Base-by-base conservation (phyloP, 768 basidiomycete species). In the Amanita pallidorosea region DNA sequence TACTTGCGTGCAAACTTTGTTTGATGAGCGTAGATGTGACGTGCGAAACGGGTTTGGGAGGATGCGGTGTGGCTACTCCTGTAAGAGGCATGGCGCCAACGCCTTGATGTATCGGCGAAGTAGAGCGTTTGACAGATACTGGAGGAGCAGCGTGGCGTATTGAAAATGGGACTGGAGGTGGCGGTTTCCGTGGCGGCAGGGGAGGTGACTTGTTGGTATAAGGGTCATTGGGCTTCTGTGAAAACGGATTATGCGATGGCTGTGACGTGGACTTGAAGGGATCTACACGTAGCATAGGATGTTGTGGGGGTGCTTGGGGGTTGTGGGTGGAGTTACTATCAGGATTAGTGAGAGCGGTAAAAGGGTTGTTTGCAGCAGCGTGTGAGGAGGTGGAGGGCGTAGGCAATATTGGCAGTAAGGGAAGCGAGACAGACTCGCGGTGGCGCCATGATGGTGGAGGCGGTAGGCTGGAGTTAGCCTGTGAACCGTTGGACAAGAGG, bases 1-100 rank as follows among this genome's bases (percentile, higher is more conserved):
- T 85, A 52, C 77, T 80, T 5, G 88, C 88, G 47, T 84, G 80
- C 1, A 90, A 67, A 18, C 79, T 81, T 63, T 88, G 85, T 53
- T 76, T 75, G 67, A 86, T 86, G n/a, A 86, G 66, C 0, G 75
- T 72, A 9, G 79, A 83, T 20, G 79, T 80, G 25, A 78, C 64
- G 49, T 85, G 82, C 0, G 64, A 55, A 2, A 67, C 47, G 1
- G 68, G 70, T 57, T 73, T 74, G 40, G 69, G 66, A 9, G 69
- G 68, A 6, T 65, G 62, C 7, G 49, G 54, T 13, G 55, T 60
- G 31, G 31, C 11, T 31, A 11, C 31, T 31, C 31, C 31, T 29
- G 56, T 53, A 43, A 49, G 38, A 8, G 47, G 20, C 47, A 36
- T 29, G 11, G 49, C 20, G n/a, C 20, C 20, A 15, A 29, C 45